Evolutionary conservation across 306 rosid genomes (phyloP), one percentile per base, ranked within the genome.

Genomic region (Quercus glauca): DNA sequence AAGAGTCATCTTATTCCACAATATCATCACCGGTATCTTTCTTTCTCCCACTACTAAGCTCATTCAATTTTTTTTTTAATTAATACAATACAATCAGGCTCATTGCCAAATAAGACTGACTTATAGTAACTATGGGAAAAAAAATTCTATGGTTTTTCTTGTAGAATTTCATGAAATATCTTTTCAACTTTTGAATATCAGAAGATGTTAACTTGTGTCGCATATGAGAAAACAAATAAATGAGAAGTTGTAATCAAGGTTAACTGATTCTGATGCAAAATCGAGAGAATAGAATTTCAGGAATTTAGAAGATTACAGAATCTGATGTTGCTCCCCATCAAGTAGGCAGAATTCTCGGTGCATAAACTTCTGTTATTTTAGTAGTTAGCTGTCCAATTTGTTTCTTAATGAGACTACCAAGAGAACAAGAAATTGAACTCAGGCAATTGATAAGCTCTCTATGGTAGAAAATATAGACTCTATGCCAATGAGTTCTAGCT

Each of bases 21-120:
- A 80, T 45, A 77, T 82, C 79, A 75, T 35, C 85, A 6, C 95
- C 89, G 97, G 97, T 91, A 78, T 57, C 65, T 64, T 53, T 60
- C 78, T 37, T 60, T 63, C 53, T 49, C 58, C 73, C 20, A 23
- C 19, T 51, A 13, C 20, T 55, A 64, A 37, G 75, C 33, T 71
- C 63, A 35, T 76, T 12, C 63, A 31, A 28, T 33, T 28, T 58
- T 35, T 58, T 35, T 58, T 76, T 52, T 26, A 53, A 49, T 73
- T 13, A 73, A 73, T 29, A 5, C 59, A 53, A 45, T 15, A 28
- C 29, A 5, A 51, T 13, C 7, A 35, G 25, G 52, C n/a, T 33
- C 11, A 67, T 2, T 19, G 15, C 52, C 72, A 67, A 64, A 35
- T 17, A 20, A 21, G 17, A n/a, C 26, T 0, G 25, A 35, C 4